Percentiles rank a stretch among this genome's conserved stretches.
phyloP scores from a whole-genome alignment of 768 basidiomycete genomes.

The Russula griseocarnosa region DNA sequence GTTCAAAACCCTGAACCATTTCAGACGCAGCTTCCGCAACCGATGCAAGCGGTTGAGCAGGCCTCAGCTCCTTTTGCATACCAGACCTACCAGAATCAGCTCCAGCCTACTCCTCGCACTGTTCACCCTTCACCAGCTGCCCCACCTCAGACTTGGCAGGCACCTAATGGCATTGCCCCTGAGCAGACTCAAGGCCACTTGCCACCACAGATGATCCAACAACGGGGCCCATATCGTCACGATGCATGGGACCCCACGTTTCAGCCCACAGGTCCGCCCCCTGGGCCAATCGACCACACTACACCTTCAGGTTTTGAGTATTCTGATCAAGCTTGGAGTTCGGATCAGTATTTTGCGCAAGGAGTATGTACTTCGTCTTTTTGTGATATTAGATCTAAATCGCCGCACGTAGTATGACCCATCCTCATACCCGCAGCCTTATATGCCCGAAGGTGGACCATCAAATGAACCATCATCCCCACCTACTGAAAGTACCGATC shows the following conservation, averaged over 20 bases:
- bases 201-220: constrained; percentile 32
- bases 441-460: constrained; percentile 51
- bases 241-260: constrained; percentile 54
- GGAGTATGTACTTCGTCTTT: constrained; percentile 39
- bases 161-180: constrained; percentile 55
- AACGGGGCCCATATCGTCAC: constrained; percentile 28
- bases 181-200: constrained; percentile 58
- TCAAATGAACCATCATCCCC: constrained; percentile 38
- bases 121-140: constrained; percentile 47
- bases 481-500: constrained; percentile 31
- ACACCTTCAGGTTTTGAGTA: constrained; percentile 50
- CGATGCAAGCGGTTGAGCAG: constrained; percentile 28
- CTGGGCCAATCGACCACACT: constrained; percentile 47
- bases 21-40: constrained; percentile 20
- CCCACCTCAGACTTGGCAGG: constrained; percentile 64
- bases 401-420: constrained; percentile 46
- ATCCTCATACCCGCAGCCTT: constrained; percentile 53
- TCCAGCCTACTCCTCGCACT: constrained; percentile 39
- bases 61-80: constrained; percentile 33
- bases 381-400: neutral
- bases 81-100: constrained; percentile 39
- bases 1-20: constrained; percentile 25
- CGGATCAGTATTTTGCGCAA: constrained; percentile 56
- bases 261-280: constrained; percentile 39
- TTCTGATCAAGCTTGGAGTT: constrained; percentile 47